Conservation (phyloP, 176 grass and related monocot species). For the Cocos nucifera region DNA sequence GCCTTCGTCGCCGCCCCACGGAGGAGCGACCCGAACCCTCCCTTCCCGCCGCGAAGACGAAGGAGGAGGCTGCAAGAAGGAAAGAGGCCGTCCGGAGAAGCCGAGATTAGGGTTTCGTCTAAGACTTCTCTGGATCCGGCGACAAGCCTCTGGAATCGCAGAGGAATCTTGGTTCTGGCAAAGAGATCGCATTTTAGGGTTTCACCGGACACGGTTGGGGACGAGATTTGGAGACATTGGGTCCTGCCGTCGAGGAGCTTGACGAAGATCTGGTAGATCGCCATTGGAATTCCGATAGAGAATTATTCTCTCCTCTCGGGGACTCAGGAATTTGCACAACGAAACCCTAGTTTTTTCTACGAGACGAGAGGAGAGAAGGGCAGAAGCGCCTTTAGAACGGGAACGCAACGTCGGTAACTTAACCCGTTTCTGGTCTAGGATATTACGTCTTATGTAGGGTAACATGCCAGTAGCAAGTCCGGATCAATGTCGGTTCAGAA, state of each 20-base stretch:
- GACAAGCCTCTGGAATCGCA: slow-evolving; percentile 30
- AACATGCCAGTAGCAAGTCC: too few species aligned
- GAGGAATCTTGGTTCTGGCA: slow-evolving; percentile 29
- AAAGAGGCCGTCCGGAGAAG: slow-evolving; percentile 29
- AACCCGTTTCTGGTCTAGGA: too few species aligned
- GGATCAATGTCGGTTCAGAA: too few species aligned
- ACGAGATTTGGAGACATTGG: slow-evolving; percentile 49
- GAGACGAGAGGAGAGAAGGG: too few species aligned
- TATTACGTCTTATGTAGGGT: too few species aligned
- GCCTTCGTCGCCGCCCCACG: slow-evolving; percentile 89
- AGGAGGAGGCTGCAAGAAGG: slow-evolving; percentile 52
- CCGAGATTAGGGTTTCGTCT: slow-evolving; percentile 28
- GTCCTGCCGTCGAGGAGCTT: slow-evolving; percentile 69
- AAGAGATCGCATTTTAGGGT: slow-evolving; percentile 33
- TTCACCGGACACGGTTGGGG: slow-evolving; percentile 43
- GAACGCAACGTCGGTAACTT: too few species aligned
- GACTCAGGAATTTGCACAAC: too few species aligned
- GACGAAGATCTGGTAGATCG: slow-evolving; percentile 58
- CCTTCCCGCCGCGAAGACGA: slow-evolving; percentile 83
- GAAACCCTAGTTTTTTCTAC: too few species aligned
- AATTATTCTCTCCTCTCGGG: too few species aligned
- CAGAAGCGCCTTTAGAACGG: too few species aligned
- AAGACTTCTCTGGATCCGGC: slow-evolving; percentile 32
- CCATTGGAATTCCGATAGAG: slow-evolving; percentile 18
- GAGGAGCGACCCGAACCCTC: slow-evolving; percentile 89